Conservation (phyloP, 352 stramenopile species). For the Paralagenidium karlingii region DNA sequence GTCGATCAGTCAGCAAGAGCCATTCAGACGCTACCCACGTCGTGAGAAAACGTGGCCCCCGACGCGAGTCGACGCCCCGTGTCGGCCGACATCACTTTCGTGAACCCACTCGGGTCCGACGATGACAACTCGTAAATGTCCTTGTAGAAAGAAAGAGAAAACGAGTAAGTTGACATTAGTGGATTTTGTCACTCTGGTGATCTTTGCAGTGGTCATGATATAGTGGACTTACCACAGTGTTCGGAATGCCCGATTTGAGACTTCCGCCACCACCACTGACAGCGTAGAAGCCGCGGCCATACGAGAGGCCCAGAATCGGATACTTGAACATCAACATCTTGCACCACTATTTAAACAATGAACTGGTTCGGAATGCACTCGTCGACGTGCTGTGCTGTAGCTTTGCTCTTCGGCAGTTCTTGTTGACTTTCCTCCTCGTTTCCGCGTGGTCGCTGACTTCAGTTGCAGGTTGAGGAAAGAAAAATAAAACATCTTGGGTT, state of each 20-base stretch:
- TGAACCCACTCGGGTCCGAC: constrained; percentile 44
- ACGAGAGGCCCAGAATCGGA: constrained; percentile 73
- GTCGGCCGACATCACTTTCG: constrained; percentile 52
- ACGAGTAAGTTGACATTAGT: no score
- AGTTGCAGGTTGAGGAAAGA: no score
- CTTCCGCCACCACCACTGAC: constrained; percentile 76
- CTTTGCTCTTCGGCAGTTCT: no score
- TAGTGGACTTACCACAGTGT: constrained; percentile 53
- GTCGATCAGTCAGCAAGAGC: background rate
- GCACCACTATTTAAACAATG: no score
- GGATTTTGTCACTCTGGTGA: constrained; percentile 3
- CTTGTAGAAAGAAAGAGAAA: no score
- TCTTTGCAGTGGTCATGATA: background rate
- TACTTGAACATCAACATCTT: constrained; percentile 54
- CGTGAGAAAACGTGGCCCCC: constrained; percentile 59
- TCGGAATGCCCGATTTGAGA: constrained; percentile 76
- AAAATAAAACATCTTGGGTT: no score
- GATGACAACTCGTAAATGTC: constrained; percentile 66
- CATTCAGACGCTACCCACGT: constrained; percentile 13
- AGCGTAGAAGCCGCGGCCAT: constrained; percentile 50
- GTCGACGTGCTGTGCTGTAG: no score
- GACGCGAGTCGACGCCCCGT: constrained; percentile 62
- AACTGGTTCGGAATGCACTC: no score
- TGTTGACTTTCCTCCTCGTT: no score
- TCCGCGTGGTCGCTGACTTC: no score